These are phyloP conservation scores for Eucalyptus curtisii DNA, from an alignment of 345 rosid species.

Conservation along the genomic window DNA sequence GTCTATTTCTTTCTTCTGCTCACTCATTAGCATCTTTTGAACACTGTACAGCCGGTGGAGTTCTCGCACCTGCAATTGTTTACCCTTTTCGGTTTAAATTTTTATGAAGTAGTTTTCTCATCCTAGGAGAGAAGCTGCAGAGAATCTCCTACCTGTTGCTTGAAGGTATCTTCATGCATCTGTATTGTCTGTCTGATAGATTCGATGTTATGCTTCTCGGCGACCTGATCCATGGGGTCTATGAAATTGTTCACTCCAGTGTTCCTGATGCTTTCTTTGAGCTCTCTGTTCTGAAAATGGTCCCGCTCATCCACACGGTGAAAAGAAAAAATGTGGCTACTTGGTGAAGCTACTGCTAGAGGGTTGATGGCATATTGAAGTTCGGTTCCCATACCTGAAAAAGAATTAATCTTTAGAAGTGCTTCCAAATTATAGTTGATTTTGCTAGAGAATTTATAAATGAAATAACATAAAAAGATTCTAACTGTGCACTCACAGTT, in stretches of 20 bases:
- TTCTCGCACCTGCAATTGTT: slow-evolving; percentile 56
- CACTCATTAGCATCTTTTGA: slow-evolving; percentile 61
- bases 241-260: background rate
- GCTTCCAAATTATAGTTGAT: background rate
- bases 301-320: slow-evolving; percentile 30
- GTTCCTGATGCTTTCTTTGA: slow-evolving; percentile 1
- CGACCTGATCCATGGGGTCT: slow-evolving; percentile 29
- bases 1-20: slow-evolving; percentile 25
- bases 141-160: slow-evolving; percentile 47
- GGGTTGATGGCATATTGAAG: slow-evolving; percentile 23
- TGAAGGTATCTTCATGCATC: slow-evolving; percentile 65
- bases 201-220: slow-evolving; percentile 32
- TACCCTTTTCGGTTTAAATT: background rate
- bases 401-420: background rate
- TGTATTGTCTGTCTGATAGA: slow-evolving; percentile 69
- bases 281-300: slow-evolving; percentile 4
- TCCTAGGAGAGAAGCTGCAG: background rate
- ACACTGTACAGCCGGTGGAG: slow-evolving; percentile 65
- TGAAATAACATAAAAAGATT: background rate
- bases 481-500: background rate
- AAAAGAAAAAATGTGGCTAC: slow-evolving; percentile 11
- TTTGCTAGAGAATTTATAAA: background rate
- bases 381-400: slow-evolving; percentile 80
- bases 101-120: background rate
- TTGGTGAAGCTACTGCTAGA: slow-evolving; percentile 18